A percentile compares a stretch with the other conserved stretches of the same genome.
Conservation (phyloP, 495 filamentous ascomycete genomes). For the Oleoguttula mirabilis region DNA sequence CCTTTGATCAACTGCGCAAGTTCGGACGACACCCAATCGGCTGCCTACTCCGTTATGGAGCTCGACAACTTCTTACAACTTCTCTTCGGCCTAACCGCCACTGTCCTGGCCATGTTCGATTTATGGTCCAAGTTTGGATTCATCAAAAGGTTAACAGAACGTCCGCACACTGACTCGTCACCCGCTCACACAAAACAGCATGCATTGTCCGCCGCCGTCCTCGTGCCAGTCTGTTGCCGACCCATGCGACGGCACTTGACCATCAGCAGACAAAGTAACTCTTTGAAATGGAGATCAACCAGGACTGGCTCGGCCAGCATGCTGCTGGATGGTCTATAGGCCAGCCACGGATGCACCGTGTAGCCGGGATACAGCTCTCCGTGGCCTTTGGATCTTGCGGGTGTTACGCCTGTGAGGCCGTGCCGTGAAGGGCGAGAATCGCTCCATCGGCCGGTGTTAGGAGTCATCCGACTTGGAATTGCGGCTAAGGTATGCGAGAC, state of each 20-base stretch:
- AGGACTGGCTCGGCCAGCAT: not conserved
- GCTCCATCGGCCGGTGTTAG: too few species aligned
- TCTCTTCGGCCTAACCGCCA: constrained; percentile 2
- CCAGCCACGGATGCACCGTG: not conserved
- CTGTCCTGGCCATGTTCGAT: not conserved
- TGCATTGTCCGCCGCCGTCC: not conserved
- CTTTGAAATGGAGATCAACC: not conserved
- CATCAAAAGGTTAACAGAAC: not conserved
- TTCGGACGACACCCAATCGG: not conserved
- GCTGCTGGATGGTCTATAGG: not conserved
- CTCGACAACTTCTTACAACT: constrained; percentile 2
- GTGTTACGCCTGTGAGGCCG: too few species aligned
- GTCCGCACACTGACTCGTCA: not conserved
- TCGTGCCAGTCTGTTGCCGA: not conserved
- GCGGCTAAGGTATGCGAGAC: too few species aligned
- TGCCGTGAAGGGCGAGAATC: too few species aligned
- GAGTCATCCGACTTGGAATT: too few species aligned
- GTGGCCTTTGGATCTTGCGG: too few species aligned
- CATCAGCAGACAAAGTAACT: not conserved
- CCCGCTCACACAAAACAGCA: not conserved
- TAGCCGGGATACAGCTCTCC: too few species aligned
- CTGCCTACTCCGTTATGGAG: not conserved
- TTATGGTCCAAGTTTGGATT: not conserved
- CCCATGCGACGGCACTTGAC: not conserved
- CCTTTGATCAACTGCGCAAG: not conserved